Base-by-base conservation (phyloP, 2,329 filamentous ascomycete species). In the Talaromyces sp. region DNA sequence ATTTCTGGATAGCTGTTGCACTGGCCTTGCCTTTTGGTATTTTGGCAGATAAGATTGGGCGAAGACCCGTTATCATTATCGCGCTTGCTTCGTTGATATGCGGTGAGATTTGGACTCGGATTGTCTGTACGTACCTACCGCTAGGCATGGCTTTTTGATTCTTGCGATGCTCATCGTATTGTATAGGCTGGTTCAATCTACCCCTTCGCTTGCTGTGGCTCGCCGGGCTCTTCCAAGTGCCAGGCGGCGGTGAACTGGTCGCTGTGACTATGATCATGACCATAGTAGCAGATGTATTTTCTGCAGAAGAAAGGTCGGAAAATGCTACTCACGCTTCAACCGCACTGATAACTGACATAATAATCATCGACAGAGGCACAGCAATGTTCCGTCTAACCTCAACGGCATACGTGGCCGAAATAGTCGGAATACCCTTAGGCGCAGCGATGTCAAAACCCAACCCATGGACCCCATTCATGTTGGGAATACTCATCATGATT, bases 11-110 rank as follows among this genome's bases (percentile, higher is more conserved):
- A 74, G 71, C 69, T 35, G 68, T 76, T 27, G n/a, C 74, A 3
- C 56, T 75, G 19, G 69, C 71, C 5, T 62, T 76, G 9, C 73
- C 74, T 0, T 75, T 70, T 45, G 74, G 74, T 0, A 65, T 75
- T 1, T 62, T 75, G 9, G 68, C 73, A 1, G 74, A 76, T 65
- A 72, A 68, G 33, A 71, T 69, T 66, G 74, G 74, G 10, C 70
- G 73, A 27, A 72, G 67, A 31, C 71, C 72, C 0, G 66, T 75
- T 37, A 10, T 73, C 3, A 68, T 69, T 27, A 64, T 76, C 33
- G 62, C 68, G 5, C 17, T 71, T 0, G 3, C 70, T 17, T 72
- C 74, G 0, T 61, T 70, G 11, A 5, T 71, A 2, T 64, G 73
- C 1, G 66, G 64, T 17, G 73, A 75, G 19, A 27, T 69, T 1